These are phyloP conservation scores for Ustilago sp. DNA, from an alignment of 1,284 basidiomycete species.

Conservation along the genomic window DNA sequence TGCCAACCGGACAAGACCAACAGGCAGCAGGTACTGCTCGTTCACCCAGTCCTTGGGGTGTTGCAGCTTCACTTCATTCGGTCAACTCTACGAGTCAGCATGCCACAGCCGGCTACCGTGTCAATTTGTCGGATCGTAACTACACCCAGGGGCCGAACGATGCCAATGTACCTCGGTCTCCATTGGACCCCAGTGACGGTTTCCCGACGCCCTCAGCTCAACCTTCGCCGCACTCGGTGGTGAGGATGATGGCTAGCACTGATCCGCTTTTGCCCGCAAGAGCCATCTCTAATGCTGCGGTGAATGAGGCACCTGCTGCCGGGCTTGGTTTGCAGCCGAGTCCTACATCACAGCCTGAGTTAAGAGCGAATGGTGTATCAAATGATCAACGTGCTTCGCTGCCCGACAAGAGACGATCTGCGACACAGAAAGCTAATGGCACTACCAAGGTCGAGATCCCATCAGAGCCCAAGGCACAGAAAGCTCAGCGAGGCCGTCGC, in stretches of 20 bases:
- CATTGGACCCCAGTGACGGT: slow-evolving; percentile 20
- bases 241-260: slow-evolving; percentile 44
- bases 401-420: not conserved
- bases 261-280: slow-evolving; percentile 34
- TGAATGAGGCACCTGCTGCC: not conserved
- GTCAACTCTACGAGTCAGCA: slow-evolving; percentile 9
- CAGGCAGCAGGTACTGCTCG: slow-evolving; percentile 1
- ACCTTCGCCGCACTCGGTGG: slow-evolving; percentile 30
- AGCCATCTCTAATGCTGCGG: slow-evolving; percentile 9
- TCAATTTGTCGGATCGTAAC: slow-evolving; percentile 6
- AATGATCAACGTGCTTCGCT: slow-evolving; percentile 15
- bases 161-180: slow-evolving; percentile 1
- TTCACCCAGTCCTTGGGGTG: slow-evolving; percentile 33
- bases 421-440: not conserved
- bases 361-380: not conserved
- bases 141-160: not conserved
- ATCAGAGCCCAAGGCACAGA: not conserved
- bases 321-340: slow-evolving; percentile 19
- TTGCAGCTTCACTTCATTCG: slow-evolving; percentile 11
- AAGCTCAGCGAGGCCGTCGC: slow-evolving; percentile 32
- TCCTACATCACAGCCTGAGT: not conserved
- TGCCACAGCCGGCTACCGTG: not conserved
- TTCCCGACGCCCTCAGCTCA: slow-evolving; percentile 20
- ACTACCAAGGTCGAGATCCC: not conserved
- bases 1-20: slow-evolving; percentile 9